A percentile compares a stretch with the other conserved stretches of the same genome.
Evolutionary conservation across 495 filamentous ascomycete species (phyloP).

Genomic region (Penicillium coffeae): DNA sequence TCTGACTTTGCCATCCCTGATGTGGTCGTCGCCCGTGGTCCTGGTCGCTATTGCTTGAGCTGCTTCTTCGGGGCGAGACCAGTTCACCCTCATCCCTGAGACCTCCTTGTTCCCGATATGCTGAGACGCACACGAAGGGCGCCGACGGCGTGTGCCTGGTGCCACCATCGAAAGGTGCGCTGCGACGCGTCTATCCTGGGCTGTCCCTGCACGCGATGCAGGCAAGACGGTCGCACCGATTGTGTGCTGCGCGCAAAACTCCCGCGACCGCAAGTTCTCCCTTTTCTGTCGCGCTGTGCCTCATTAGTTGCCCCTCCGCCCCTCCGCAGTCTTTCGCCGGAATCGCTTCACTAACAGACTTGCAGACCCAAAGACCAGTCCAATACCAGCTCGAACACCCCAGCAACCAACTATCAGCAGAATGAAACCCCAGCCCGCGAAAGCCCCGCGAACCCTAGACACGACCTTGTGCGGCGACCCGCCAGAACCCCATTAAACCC

Average conservation of each 20-base stretch:
- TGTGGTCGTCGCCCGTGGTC: too few relatives aligned
- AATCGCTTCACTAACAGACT: neutral
- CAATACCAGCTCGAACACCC: too few relatives aligned
- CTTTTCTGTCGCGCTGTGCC: neutral
- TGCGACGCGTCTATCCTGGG: slow-evolving; percentile 49
- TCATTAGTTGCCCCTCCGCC: neutral
- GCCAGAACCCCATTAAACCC: neutral
- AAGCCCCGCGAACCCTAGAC: too few relatives aligned
- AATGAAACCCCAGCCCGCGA: too few relatives aligned
- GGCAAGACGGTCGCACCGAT: slow-evolving; percentile 36
- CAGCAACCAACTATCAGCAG: too few relatives aligned
- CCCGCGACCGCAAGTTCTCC: slow-evolving; percentile 19
- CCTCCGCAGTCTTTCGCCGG: too few relatives aligned
- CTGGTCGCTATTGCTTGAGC: too few relatives aligned
- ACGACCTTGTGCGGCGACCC: neutral
- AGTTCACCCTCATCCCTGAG: too few relatives aligned
- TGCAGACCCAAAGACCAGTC: neutral
- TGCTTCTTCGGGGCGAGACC: too few relatives aligned
- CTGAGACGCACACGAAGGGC: slow-evolving; percentile 34
- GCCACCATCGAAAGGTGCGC: slow-evolving; percentile 48
- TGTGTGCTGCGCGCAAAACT: slow-evolving; percentile 31
- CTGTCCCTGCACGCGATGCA: slow-evolving; percentile 48
- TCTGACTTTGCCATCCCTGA: too few relatives aligned
- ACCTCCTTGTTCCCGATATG: too few relatives aligned
- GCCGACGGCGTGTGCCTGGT: slow-evolving; percentile 45